Evolutionary conservation across 2,329 filamentous ascomycete genomes (phyloP).

Genomic region (Trichoderma guizhouense): DNA sequence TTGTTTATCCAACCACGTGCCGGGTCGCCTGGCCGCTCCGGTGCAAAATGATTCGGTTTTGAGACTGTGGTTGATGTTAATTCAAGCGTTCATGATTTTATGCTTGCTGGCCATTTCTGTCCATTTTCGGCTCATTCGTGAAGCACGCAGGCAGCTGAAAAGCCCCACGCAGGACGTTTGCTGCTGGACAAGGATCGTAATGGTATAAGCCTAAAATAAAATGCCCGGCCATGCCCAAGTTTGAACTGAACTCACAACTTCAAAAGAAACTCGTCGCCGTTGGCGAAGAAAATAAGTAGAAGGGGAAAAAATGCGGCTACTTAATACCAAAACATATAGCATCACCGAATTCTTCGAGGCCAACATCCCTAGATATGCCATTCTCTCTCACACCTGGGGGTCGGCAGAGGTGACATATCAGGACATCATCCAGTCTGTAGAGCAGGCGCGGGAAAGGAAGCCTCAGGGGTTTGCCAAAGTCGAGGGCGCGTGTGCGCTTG

Average conservation of each 20-base stretch:
- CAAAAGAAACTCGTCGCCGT: background rate
- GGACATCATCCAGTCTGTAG: background rate
- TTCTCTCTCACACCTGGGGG: slow-evolving; percentile 4
- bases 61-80: background rate
- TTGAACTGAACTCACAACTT: background rate
- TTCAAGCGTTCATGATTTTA: background rate
- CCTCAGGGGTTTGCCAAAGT: background rate
- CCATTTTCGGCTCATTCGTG: background rate
- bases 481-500: background rate
- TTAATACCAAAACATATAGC: background rate
- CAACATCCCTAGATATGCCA: slow-evolving; percentile 9
- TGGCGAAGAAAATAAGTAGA: background rate
- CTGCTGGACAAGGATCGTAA: background rate
- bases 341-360: background rate
- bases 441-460: background rate
- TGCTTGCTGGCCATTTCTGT: background rate
- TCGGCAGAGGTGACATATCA: background rate
- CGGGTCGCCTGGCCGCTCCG: background rate
- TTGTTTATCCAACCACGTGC: background rate
- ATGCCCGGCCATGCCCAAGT: background rate
- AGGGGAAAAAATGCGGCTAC: slow-evolving; percentile 4
- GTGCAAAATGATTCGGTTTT: background rate
- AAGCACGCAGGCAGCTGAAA: background rate
- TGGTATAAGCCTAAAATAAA: background rate
- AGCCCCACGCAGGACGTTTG: background rate